phyloP scores from a whole-genome alignment of 164 flowering plant genomes.

The Sextonia rubra region DNA sequence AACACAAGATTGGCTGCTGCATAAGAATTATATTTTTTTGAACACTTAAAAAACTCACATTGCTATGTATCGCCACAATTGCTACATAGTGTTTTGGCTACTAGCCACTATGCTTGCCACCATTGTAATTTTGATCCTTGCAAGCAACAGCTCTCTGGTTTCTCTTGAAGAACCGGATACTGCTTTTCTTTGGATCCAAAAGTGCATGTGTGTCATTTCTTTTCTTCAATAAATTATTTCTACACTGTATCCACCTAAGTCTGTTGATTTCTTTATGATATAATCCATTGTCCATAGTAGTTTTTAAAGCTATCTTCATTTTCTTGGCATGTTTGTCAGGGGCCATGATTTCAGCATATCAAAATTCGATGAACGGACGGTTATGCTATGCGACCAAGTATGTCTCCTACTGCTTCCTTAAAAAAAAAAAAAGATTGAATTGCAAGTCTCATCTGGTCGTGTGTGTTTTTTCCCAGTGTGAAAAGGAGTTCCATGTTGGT shows the following conservation, averaged over 20 bases:
- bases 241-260: not conserved
- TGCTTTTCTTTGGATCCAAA: no score
- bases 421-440: not conserved
- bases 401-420: conserved; percentile 8
- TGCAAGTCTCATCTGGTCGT: conserved; percentile 8
- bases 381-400: conserved; percentile 93
- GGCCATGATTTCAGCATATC: conserved; percentile 63
- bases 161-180: no score
- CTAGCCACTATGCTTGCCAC: no score
- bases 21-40: no score
- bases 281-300: not conserved
- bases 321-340: conserved; percentile 30
- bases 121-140: no score
- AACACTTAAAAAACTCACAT: no score
- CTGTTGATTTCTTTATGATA: not conserved
- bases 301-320: not conserved
- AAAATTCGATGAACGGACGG: conserved; percentile 70
- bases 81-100: no score
- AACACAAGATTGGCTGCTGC: no score
- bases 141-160: no score
- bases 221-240: no score
- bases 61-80: no score
- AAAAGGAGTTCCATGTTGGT: conserved; percentile 86
- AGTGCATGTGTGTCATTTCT: no score
- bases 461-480: conserved; percentile 54